A percentile compares a stretch with the other conserved stretches of the same genome.
Evolutionary conservation across 1,139 yeast species (phyloP).

Genomic region (Dujonia santamariae): DNA sequence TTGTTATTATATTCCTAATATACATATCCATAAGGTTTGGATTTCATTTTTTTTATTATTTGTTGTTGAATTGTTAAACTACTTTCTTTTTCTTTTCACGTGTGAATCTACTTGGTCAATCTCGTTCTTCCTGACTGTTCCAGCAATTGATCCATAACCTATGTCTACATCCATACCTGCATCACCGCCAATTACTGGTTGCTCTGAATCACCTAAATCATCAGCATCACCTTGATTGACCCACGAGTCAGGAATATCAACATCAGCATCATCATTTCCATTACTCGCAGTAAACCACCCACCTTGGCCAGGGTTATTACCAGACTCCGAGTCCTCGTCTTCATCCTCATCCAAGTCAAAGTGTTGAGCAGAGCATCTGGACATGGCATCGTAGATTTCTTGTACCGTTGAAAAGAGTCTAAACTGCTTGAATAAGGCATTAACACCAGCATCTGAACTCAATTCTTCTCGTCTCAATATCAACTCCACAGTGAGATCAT

Average conservation of each 20-base stretch:
- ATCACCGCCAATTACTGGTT: conserved; percentile 14
- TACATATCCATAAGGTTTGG: too few relatives aligned
- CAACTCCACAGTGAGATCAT: conserved; percentile 20
- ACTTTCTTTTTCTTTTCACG: conserved; percentile 8
- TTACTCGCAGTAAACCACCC: background rate
- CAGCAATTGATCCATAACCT: conserved; percentile 38
- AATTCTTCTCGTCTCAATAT: conserved; percentile 9
- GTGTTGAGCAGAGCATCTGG: conserved; percentile 39
- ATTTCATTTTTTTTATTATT: background rate
- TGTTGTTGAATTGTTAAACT: conserved; percentile 1
- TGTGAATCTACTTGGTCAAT: conserved; percentile 12
- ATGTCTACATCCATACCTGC: conserved; percentile 48
- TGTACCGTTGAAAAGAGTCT: conserved; percentile 12
- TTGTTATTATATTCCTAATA: too few relatives aligned
- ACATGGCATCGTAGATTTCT: conserved; percentile 33
- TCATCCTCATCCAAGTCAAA: conserved; percentile 14
- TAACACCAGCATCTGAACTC: too few relatives aligned
- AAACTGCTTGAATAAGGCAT: too few relatives aligned
- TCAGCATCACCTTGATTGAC: conserved; percentile 10
- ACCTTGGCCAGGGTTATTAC: background rate
- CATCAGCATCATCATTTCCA: background rate
- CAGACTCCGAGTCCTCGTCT: conserved; percentile 4
- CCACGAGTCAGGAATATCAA: conserved; percentile 8
- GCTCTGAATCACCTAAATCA: conserved; percentile 9
- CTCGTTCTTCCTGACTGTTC: conserved; percentile 28